A percentile compares a stretch with the other conserved stretches of the same genome.
phyloP scores from a whole-genome alignment of 495 filamentous ascomycete species.

The Penicillium paxilli region DNA sequence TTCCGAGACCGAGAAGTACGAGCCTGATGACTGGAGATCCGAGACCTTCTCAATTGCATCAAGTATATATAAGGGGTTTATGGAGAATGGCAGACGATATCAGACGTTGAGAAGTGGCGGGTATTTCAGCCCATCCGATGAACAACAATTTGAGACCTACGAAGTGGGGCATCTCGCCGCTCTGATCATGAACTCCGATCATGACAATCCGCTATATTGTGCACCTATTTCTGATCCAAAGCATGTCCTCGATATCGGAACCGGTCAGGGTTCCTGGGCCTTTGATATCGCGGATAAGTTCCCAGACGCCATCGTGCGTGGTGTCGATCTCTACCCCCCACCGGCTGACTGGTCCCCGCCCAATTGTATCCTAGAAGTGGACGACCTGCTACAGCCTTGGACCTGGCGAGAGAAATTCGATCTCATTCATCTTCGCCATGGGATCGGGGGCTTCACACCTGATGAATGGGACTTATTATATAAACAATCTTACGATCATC shows the following conservation, averaged over 20 bases:
- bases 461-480: conserved; percentile 20
- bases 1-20: background rate
- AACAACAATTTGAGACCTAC: conserved; percentile 17
- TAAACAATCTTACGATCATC: conserved; percentile 15
- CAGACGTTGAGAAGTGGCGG: conserved; percentile 4
- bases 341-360: conserved; percentile 19
- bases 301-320: conserved; percentile 5
- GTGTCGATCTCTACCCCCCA: conserved; percentile 11
- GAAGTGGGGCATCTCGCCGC: conserved; percentile 11
- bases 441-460: conserved; percentile 4
- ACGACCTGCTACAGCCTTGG: conserved; percentile 24
- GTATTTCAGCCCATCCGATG: conserved; percentile 14
- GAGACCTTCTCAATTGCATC: conserved; percentile 19
- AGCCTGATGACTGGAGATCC: conserved; percentile 12
- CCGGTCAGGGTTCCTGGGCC: conserved; percentile 11
- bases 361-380: conserved; percentile 27
- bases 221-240: conserved; percentile 6
- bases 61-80: conserved; percentile 11
- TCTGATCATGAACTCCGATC: conserved; percentile 8
- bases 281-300: conserved; percentile 11
- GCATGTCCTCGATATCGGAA: conserved; percentile 12
- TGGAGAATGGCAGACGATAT: conserved; percentile 14
- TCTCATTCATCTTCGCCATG: conserved; percentile 24
- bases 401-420: conserved; percentile 17
- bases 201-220: conserved; percentile 3